Evolutionary conservation across 352 stramenopile species (phyloP).

Genomic region (Globisporangium irregulare): DNA sequence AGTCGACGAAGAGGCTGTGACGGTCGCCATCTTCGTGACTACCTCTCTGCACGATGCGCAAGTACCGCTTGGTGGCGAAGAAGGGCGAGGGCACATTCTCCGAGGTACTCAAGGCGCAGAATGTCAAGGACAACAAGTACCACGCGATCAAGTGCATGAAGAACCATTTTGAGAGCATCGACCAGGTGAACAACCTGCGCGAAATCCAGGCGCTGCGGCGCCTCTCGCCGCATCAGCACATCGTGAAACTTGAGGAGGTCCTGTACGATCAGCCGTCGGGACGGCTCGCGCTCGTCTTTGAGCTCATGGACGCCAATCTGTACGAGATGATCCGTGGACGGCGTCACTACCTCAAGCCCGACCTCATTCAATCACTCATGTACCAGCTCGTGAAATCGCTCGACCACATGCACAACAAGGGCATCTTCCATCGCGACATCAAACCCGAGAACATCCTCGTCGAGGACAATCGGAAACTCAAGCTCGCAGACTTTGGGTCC

Average conservation of each 20-base stretch:
- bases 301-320: slow-evolving; percentile 96
- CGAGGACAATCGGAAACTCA: slow-evolving; percentile 84
- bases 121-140: slow-evolving; percentile 93
- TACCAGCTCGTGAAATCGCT: slow-evolving; percentile 95
- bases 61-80: slow-evolving; percentile 94
- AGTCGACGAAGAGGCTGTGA: background rate
- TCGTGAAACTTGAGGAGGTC: slow-evolving; percentile 96
- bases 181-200: slow-evolving; percentile 95
- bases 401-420: slow-evolving; percentile 96
- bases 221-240: slow-evolving; percentile 93
- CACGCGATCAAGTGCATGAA: slow-evolving; percentile 99
- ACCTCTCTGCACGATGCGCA: slow-evolving; percentile 54
- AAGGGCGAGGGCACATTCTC: slow-evolving; percentile 97
- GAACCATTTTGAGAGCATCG: slow-evolving; percentile 94
- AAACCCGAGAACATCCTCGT: slow-evolving; percentile 97
- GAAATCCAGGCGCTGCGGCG: slow-evolving; percentile 94
- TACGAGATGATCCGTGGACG: slow-evolving; percentile 95
- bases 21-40: background rate
- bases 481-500: slow-evolving; percentile 94
- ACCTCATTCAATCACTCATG: slow-evolving; percentile 82
- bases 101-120: slow-evolving; percentile 91
- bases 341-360: slow-evolving; percentile 84
- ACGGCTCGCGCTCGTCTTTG: slow-evolving; percentile 94
- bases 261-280: slow-evolving; percentile 91
- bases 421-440: slow-evolving; percentile 97